Evolutionary conservation across 179 eudicot genomes (phyloP).

Genomic region (Heliamphora ciliata): DNA sequence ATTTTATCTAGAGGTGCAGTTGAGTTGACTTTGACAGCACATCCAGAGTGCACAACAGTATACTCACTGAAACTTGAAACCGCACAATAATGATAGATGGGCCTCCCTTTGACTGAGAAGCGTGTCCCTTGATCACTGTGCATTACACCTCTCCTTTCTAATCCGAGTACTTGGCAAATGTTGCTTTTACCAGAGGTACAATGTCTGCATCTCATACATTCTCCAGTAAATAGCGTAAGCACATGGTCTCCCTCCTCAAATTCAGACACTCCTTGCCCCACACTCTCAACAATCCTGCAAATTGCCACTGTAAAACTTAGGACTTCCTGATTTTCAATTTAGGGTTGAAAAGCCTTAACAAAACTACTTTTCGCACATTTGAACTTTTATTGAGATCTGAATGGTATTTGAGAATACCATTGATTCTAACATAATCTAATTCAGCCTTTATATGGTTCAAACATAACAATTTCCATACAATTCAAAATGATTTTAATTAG

Average conservation of each 20-base stretch:
- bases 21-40: conserved; percentile 79
- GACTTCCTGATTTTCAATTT: background rate
- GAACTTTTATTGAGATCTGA: background rate
- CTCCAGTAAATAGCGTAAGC: conserved; percentile 85
- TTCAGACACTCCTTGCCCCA: conserved; percentile 84
- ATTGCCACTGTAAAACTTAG: conserved; percentile 12
- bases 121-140: conserved; percentile 91
- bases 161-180: conserved; percentile 79
- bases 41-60: conserved; percentile 90
- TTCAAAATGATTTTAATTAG: background rate
- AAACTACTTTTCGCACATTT: background rate
- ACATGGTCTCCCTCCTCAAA: conserved; percentile 84
- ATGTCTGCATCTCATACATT: conserved; percentile 78
- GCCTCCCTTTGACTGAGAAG: conserved; percentile 64
- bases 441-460: background rate
- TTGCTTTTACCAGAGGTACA: conserved; percentile 79
- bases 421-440: background rate
- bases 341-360: background rate
- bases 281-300: conserved; percentile 89
- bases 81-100: conserved; percentile 88
- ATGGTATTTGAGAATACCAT: background rate
- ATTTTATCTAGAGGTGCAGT: conserved; percentile 79
- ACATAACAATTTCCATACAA: background rate
- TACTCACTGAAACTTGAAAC: conserved; percentile 98
- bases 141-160: conserved; percentile 89